phyloP scores from a whole-genome alignment of 176 grass and related monocot species.

The Eragrostis nindensis region DNA sequence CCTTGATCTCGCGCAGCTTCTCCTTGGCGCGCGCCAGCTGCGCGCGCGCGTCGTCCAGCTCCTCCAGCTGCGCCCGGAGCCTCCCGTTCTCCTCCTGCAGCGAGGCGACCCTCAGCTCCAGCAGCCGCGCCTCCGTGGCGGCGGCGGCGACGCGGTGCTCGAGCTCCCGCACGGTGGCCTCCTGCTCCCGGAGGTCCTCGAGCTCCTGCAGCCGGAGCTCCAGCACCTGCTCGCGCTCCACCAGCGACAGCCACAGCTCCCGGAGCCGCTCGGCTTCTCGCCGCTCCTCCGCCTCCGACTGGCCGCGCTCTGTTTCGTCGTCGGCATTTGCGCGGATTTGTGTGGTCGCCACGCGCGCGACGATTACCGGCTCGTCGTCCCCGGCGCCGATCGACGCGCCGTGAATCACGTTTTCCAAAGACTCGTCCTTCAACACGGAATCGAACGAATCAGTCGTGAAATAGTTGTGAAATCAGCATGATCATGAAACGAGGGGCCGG shows the following conservation, averaged over 20 bases:
- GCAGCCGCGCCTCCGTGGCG: constrained; percentile 52
- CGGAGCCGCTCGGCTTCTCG: constrained; percentile 46
- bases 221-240: constrained; percentile 61
- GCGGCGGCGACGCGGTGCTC: constrained; percentile 49
- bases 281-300: constrained; percentile 6
- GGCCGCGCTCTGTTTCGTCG: constrained; percentile 11
- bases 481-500: neutral
- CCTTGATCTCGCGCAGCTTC: constrained; percentile 51
- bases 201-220: constrained; percentile 74
- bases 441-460: neutral
- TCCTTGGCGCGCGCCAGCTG: constrained; percentile 62
- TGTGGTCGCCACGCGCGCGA: constrained; percentile 31
- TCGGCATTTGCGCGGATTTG: neutral
- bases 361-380: constrained; percentile 43
- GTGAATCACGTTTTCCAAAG: constrained; percentile 40
- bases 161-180: constrained; percentile 57
- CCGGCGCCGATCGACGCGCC: constrained; percentile 48
- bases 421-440: constrained; percentile 19
- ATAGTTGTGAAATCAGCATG: neutral
- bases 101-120: constrained; percentile 52
- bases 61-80: constrained; percentile 56
- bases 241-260: constrained; percentile 56
- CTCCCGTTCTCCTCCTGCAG: constrained; percentile 77
- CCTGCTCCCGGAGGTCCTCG: constrained; percentile 54
- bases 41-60: constrained; percentile 44